Base-by-base conservation (phyloP, 441 rosid genomes). In the Pelargonium cotyledonis region DNA sequence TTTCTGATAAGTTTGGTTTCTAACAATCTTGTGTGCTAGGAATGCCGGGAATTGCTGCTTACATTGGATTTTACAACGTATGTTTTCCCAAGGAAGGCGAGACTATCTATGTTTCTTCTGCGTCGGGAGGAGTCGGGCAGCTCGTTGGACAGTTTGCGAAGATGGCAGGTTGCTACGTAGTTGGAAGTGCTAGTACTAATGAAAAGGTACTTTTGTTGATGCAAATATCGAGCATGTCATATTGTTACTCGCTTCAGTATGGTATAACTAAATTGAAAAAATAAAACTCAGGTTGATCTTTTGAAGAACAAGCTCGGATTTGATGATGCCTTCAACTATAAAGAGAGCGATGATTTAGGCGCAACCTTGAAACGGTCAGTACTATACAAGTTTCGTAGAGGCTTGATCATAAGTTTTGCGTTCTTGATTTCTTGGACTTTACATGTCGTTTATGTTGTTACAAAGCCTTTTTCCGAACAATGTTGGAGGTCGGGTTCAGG, bases 41-140 rank as follows among this genome's bases (percentile, higher is more conserved):
- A 6, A 26, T 44, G 8, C 43, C 60, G 8, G 74, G 38, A 40
- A 8, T 72, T 67, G 16, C 49, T 2, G 14, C 74, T 1, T 71
- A 57, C 58, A 58, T 57, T 40, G 74, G 74, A 40, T 72, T 66
- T 38, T 19, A 65, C 57, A 29, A 72, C 26, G n/a, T 58, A 43
- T 72, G 66, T 26, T 65, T 29, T 15, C 58, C 75, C 1, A 72
- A 72, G 65, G 43, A 72, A 58, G 66, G 75, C 9, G 75, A 72
- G 1, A 57, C 29, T 3, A 6, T 72, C 16, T 72, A 65, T 60
- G 8, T 57, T 19, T 66, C 66, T 46, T 23, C 66, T 14, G 74
- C 66, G 11, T 41, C 70, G 0, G 66, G 75, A 18, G 75, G 69
- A 60, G 64, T 65, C 11, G 74, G 74, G 43, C 74, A 71, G 35